phyloP scores from a whole-genome alignment of 768 basidiomycete species.

The Suillus plorans region DNA sequence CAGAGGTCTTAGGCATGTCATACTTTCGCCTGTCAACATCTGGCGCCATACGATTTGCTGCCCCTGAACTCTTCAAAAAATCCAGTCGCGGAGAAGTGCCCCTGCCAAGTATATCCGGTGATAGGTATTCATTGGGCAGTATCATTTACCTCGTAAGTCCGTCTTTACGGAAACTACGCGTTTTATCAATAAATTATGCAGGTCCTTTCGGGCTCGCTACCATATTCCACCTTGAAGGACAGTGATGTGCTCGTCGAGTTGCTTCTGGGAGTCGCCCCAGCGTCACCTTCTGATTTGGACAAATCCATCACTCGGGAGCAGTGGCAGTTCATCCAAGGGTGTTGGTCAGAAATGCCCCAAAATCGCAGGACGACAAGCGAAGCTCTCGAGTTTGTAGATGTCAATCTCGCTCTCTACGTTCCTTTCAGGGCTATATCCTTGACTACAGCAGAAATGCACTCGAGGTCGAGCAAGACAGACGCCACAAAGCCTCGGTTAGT shows the following conservation, averaged over 20 bases:
- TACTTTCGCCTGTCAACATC: constrained; percentile 28
- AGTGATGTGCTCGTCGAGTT: constrained; percentile 6
- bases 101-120: constrained; percentile 28
- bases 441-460: not conserved
- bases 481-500: not conserved
- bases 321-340: constrained; percentile 5
- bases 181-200: not conserved
- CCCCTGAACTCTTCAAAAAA: constrained; percentile 8
- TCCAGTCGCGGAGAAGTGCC: not conserved
- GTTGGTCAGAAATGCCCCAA: constrained; percentile 15
- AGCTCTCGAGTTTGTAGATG: constrained; percentile 2
- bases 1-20: constrained; percentile 31
- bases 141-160: constrained; percentile 6
- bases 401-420: constrained; percentile 1
- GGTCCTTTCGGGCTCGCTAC: constrained; percentile 7
- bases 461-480: constrained; percentile 2
- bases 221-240: constrained; percentile 4
- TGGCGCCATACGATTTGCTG: constrained; percentile 7
- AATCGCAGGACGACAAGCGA: not conserved
- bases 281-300: not conserved
- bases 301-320: constrained; percentile 1
- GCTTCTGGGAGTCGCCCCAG: not conserved
- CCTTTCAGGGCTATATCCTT: not conserved
- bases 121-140: constrained; percentile 42
- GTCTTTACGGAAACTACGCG: not conserved